These are phyloP conservation scores for Populus alba DNA, from an alignment of 345 rosid species.

Conservation along the genomic window DNA sequence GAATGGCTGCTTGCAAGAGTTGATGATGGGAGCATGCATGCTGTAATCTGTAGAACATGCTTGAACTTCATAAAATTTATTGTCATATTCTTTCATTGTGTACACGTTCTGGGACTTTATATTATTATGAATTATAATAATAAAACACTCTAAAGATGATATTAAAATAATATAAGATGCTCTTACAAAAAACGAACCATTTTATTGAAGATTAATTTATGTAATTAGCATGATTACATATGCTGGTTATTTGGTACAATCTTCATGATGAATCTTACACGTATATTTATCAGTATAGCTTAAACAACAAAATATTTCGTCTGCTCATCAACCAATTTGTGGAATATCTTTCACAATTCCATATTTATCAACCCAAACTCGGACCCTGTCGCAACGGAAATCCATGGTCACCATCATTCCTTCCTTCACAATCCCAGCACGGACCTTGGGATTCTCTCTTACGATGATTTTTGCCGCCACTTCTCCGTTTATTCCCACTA, in stretches of 20 bases:
- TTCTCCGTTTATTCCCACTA: slow-evolving; percentile 39
- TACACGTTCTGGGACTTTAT: no score
- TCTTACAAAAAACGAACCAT: neutral
- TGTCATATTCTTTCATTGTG: no score
- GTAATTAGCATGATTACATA: neutral
- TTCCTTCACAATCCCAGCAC: slow-evolving; percentile 31
- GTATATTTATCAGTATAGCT: neutral
- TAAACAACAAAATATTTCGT: neutral
- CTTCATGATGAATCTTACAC: neutral
- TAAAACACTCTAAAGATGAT: neutral
- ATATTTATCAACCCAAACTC: slow-evolving; percentile 35
- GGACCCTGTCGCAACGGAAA: slow-evolving; percentile 38
- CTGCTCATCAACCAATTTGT: slow-evolving; percentile 23
- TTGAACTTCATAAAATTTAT: no score
- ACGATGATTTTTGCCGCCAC: slow-evolving; percentile 35
- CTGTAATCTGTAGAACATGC: no score
- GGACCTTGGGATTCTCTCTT: slow-evolving; percentile 36
- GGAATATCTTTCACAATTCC: slow-evolving; percentile 38
- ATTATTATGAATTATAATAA: no score
- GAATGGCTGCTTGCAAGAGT: no score
- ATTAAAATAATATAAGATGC: neutral
- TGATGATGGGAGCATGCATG: no score
- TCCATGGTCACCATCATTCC: slow-evolving; percentile 32
- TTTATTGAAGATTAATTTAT: neutral
- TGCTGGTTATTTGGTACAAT: neutral